Percentiles rank a stretch among this genome's conserved stretches.
phyloP scores from a whole-genome alignment of 495 filamentous ascomycete genomes.

The Aspergillus conjunctus region DNA sequence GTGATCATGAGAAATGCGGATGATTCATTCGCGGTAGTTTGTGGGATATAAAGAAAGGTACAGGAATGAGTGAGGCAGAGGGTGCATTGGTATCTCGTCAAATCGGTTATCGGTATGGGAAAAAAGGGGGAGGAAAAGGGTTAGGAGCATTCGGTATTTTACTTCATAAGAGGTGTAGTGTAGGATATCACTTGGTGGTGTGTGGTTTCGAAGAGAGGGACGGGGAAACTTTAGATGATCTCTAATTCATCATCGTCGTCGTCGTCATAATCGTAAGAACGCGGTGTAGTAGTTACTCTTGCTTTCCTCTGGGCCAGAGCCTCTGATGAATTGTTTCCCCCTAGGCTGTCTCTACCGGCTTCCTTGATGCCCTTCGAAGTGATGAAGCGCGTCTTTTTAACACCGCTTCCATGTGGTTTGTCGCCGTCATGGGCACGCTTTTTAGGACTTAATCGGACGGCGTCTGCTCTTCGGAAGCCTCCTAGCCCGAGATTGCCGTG shows the following conservation, averaged over 20 bases:
- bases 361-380: constrained; percentile 75
- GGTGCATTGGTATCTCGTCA: not conserved
- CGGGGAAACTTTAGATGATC: constrained; percentile 45
- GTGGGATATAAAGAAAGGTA: not conserved
- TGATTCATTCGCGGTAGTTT: not conserved
- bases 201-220: not conserved
- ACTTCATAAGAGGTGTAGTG: not conserved
- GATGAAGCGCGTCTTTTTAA: constrained; percentile 82
- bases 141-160: not conserved
- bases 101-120: not conserved
- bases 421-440: constrained; percentile 53
- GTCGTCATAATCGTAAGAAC: constrained; percentile 37
- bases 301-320: constrained; percentile 26
- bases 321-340: constrained; percentile 43
- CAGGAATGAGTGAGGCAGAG: not conserved
- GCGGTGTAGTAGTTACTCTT: no score
- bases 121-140: not conserved
- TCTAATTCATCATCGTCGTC: constrained; percentile 59
- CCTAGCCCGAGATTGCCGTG: constrained; percentile 30
- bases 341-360: constrained; percentile 74
- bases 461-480: constrained; percentile 40
- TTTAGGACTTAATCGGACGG: constrained; percentile 69
- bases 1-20: no score
- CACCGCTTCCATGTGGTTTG: constrained; percentile 39
- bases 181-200: not conserved